These are phyloP conservation scores for Plasmodium vivax DNA, from an alignment of 169 alveolate species.

Conservation along the genomic window DNA sequence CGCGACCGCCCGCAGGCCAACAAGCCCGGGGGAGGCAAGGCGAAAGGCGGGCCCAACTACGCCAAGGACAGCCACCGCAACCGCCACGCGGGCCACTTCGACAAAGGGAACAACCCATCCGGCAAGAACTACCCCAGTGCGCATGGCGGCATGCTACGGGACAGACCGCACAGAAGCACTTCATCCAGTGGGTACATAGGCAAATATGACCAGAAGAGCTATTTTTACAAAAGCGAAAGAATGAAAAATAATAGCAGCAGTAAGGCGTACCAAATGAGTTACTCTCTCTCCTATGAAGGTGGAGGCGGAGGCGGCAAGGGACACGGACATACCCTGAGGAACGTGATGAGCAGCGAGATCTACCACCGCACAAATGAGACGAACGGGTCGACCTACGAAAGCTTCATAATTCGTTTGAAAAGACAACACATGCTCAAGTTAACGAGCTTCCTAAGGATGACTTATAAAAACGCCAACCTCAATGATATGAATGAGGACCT, in stretches of 20 bases:
- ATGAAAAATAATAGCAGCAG: conserved; percentile 2
- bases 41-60: background rate
- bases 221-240: conserved; percentile 26
- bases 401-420: conserved; percentile 11
- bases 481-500: conserved; percentile 37
- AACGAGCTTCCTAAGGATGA: conserved; percentile 16
- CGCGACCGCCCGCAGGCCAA: background rate
- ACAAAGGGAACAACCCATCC: background rate
- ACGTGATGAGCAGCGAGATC: background rate
- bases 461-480: conserved; percentile 15
- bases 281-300: background rate
- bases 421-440: conserved; percentile 63
- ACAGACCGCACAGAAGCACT: background rate
- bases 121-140: background rate
- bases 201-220: conserved; percentile 11
- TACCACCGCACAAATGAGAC: background rate
- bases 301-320: background rate
- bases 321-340: background rate
- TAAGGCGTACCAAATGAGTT: background rate
- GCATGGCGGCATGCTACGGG: background rate
- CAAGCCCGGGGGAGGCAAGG: background rate
- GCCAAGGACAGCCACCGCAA: background rate
- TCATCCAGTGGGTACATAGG: conserved; percentile 15
- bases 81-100: conserved; percentile 6
- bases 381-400: background rate